Evolutionary conservation across 768 basidiomycete species (phyloP), one percentile per base, ranked within the genome.

Genomic region (Mycena rosella): DNA sequence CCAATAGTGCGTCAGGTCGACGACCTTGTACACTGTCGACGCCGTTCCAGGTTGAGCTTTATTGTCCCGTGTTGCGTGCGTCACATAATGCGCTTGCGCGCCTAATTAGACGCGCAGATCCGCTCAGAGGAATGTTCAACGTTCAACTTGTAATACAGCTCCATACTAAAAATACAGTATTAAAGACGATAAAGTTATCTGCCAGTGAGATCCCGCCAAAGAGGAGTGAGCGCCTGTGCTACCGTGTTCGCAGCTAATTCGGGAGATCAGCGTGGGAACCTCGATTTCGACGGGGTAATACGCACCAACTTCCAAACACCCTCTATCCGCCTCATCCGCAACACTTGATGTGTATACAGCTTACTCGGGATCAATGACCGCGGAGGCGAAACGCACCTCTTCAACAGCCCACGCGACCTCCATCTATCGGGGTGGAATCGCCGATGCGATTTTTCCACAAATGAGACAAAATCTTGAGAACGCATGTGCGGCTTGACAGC

Each of bases 401-500:
- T 81, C 74, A 92, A 82, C 38, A 94, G 78, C 30, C 87, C 87
- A 45, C 90, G 83, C 32, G 90, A 88, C 47, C 88, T 82, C 94
- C 92, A 96, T 66, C 91, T 81, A 76, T 95, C 93, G 2, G 92
- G 91, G 71, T 94, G 94, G 76, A 94, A 95, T 57, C 92, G 80
- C 44, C 87, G 84, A 72, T 93, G 87, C 71, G 89, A 91, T 73
- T 88, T 88, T 78, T 92, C 87, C 4, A 95, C 83, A 61, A 94
- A 85, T 2, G 75, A 76, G 73, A 85, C 88, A 78, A 87, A 94
- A 54, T 91, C 70, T 74, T 89, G 87, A 20, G 77, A 60, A 26
- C 87, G 83, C 84, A 93, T 84, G 48, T 85, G 82, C 20, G 70
- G 66, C 71, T 81, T 83, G 29, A 89, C 84, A 7, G 82, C 81